Evolutionary conservation across 2,329 filamentous ascomycete genomes (phyloP), one percentile per base, ranked within the genome.

Genomic region (Plectosphaerella plurivora): DNA sequence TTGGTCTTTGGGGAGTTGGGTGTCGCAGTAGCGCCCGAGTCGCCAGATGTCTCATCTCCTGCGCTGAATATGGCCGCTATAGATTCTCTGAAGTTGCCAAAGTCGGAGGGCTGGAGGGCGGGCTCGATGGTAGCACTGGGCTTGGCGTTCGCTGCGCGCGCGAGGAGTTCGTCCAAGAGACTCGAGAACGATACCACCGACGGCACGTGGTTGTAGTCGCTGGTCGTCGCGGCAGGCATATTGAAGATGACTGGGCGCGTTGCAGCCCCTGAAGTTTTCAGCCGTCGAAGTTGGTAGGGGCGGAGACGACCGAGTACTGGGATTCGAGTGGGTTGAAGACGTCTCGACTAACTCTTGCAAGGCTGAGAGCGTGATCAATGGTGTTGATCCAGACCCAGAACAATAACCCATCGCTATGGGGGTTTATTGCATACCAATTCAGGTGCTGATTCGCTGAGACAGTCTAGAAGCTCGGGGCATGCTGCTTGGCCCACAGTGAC

Each of bases 41-140:
- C 63, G 14, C 58, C 60, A 33, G 67, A 63, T 14, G 61, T 20
- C 57, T 65, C 37, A 8, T 50, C 55, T 35, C 57, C 56, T 59
- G 65, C 55, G 59, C 58, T 68, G n/a, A 78, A 72, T 14, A 74
- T 65, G 25, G 64, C 61, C 20, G 68, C 66, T 10, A 84, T 65
- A 57, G 72, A 73, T 25, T 63, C 66, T 37, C 75, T 68, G 16
- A 83, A 65, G 53, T 78, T 68, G 25, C 75, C 71, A 55, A 87
- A 79, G 64, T 91, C 83, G 49, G 82, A 74, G 65, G 91, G 88
- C 25, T 82, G 84, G 57, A 97, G 77, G 4, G 86, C 83, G 12
- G 89, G 88, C 60, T 96, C 91, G 59, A 91, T 82, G 18, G 78
- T 74, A 18, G 76, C 68, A 36, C 77, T 74, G 33, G 77, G 72